Evolutionary conservation across 805 yeast genomes (phyloP).

Genomic region (Peterozyma toletana): DNA sequence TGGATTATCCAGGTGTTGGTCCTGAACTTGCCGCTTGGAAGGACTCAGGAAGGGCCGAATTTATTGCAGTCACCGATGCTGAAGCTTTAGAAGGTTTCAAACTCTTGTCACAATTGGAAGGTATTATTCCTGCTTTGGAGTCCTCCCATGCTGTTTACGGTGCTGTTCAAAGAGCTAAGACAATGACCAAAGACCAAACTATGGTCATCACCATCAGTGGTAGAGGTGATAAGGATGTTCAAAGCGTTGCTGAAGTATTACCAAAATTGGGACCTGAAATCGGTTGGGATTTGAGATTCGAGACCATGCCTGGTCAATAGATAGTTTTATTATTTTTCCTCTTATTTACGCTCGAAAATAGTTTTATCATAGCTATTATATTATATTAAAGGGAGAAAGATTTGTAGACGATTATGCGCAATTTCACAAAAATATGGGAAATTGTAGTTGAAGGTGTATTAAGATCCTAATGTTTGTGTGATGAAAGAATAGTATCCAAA

Average conservation of each 20-base stretch:
- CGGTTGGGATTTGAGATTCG: constrained; percentile 94
- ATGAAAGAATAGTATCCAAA: no score
- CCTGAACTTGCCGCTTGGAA: constrained; percentile 97
- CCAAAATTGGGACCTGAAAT: constrained; percentile 87
- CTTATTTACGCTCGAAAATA: not conserved
- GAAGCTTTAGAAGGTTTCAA: constrained; percentile 90
- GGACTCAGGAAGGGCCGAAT: constrained; percentile 84
- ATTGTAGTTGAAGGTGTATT: no score
- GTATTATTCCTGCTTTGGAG: constrained; percentile 97
- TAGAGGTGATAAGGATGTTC: constrained; percentile 99
- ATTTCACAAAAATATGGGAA: no score
- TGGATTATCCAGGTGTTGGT: constrained; percentile 99
- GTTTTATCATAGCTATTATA: not conserved
- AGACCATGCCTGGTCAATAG: constrained; percentile 20
- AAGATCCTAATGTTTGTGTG: no score
- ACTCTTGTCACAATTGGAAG: constrained; percentile 85
- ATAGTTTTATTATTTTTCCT: not conserved
- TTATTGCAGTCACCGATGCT: constrained; percentile 91
- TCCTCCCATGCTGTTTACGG: constrained; percentile 95
- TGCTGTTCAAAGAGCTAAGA: constrained; percentile 82
- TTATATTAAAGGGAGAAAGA: no score
- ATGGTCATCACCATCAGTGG: constrained; percentile 90
- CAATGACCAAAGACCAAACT: constrained; percentile 70
- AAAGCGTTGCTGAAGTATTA: constrained; percentile 90
- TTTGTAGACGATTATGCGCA: no score